Conservation (phyloP, 2,329 filamentous ascomycete genomes). For the Coniosporium tulheliwenetii region DNA sequence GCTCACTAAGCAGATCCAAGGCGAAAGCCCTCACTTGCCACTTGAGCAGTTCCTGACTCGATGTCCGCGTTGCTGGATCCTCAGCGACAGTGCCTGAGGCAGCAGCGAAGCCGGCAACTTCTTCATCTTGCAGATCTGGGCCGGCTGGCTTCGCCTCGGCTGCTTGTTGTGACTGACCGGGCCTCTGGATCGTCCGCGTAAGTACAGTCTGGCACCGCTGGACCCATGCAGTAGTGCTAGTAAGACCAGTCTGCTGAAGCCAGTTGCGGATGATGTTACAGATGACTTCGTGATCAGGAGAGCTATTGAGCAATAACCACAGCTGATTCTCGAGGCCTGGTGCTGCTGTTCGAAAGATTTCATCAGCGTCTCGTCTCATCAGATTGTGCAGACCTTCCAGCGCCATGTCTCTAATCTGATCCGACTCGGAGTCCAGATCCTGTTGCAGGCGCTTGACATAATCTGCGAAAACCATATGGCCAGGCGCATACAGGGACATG, state of each 20-base stretch:
- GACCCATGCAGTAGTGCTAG: conserved; percentile 72
- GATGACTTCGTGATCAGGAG: conserved; percentile 63
- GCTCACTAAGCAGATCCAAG: conserved; percentile 73
- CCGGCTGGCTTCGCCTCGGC: conserved; percentile 30
- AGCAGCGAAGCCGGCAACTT: conserved; percentile 89
- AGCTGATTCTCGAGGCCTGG: conserved; percentile 76
- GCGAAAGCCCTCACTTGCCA: conserved; percentile 96
- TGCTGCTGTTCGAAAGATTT: conserved; percentile 62
- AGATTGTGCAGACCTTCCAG: conserved; percentile 83
- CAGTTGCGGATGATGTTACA: conserved; percentile 81
- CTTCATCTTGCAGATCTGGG: conserved; percentile 85
- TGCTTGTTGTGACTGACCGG: conserved; percentile 33
- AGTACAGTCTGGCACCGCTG: conserved; percentile 76
- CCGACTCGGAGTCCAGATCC: conserved; percentile 54
- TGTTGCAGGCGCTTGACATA: conserved; percentile 75
- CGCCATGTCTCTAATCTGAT: conserved; percentile 60
- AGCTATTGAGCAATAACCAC: conserved; percentile 74
- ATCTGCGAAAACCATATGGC: conserved; percentile 64
- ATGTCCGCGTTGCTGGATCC: conserved; percentile 20
- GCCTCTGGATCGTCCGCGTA: conserved; percentile 54
- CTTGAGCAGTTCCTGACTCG: conserved; percentile 68
- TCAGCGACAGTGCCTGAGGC: conserved; percentile 39
- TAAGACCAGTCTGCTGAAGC: conserved; percentile 77
- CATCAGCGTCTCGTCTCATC: conserved; percentile 81
- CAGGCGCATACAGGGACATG: conserved; percentile 78